Percentiles rank a stretch among this genome's conserved stretches.
phyloP scores from a whole-genome alignment of 305 asterid species.

The Rubia balearica region DNA sequence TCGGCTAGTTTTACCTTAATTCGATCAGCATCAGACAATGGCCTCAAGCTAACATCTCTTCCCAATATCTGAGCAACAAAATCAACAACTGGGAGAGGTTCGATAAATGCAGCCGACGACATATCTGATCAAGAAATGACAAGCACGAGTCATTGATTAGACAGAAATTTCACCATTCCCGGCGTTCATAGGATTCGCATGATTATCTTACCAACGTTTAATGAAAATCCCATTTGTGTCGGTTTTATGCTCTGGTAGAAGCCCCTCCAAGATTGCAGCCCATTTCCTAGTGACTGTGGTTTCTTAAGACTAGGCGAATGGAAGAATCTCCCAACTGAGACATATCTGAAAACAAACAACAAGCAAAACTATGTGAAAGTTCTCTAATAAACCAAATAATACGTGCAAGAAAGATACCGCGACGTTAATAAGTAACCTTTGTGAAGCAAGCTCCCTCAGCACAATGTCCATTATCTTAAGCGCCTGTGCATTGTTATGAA shows the following conservation, averaged over 20 bases:
- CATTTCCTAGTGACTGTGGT: constrained; percentile 30
- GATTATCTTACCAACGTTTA: constrained; percentile 28
- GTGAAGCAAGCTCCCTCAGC: constrained; percentile 31
- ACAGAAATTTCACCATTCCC: neutral
- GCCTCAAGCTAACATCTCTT: constrained; percentile 25
- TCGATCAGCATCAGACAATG: constrained; percentile 33
- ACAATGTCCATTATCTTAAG: constrained; percentile 31
- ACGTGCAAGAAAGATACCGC: neutral
- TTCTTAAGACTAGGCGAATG: constrained; percentile 29
- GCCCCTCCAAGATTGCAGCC: constrained; percentile 36
- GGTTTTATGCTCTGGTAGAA: constrained; percentile 38
- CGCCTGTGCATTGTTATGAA: constrained; percentile 25
- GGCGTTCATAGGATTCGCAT: neutral
- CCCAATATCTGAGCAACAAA: constrained; percentile 34
- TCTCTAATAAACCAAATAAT: neutral
- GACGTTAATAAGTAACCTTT: constrained; percentile 19
- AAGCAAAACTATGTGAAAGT: neutral
- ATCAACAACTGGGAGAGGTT: constrained; percentile 36
- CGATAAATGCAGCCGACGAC: constrained; percentile 33
- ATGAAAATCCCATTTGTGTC: constrained; percentile 38
- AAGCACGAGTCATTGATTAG: neutral
- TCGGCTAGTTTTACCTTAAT: constrained; percentile 21
- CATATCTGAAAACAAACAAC: constrained; percentile 22
- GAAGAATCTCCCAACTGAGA: constrained; percentile 37
- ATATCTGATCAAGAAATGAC: constrained; percentile 23